Evolutionary conservation across 2,329 filamentous ascomycete genomes (phyloP).

Genomic region (Aspergillus ochraceus): DNA sequence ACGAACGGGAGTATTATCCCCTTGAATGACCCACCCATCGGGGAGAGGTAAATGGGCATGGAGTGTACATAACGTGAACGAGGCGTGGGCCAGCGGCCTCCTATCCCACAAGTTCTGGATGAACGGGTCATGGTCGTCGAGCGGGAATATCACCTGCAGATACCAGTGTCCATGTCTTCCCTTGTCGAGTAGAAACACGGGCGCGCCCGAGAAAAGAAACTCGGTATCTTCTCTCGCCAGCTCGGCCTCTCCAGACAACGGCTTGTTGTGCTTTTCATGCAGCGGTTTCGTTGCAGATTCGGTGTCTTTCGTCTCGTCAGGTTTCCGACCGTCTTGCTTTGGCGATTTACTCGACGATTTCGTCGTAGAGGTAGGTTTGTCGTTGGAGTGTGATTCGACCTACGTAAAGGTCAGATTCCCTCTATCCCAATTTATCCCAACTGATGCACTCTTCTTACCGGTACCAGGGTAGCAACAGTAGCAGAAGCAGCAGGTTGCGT

Average conservation of each 20-base stretch:
- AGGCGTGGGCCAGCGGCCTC: conserved; percentile 40
- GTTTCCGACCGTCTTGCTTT: neutral
- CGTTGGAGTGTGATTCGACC: neutral
- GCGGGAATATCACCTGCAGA: conserved; percentile 47
- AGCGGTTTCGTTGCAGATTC: neutral
- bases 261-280: neutral
- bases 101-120: conserved; percentile 45
- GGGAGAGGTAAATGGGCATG: conserved; percentile 47
- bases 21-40: conserved; percentile 33
- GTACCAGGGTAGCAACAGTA: neutral
- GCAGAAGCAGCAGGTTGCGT: too few species aligned
- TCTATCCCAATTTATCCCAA: neutral
- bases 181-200: conserved; percentile 47
- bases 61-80: conserved; percentile 43
- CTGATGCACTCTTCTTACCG: neutral
- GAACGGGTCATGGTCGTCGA: conserved; percentile 39
- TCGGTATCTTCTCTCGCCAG: conserved; percentile 41
- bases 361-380: neutral
- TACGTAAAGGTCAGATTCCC: neutral
- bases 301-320: neutral
- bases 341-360: neutral
- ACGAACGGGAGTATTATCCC: conserved; percentile 26
- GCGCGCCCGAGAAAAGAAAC: conserved; percentile 43
- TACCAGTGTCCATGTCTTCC: conserved; percentile 41
- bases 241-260: conserved; percentile 2